These are phyloP conservation scores for Ogataea ramenticola DNA, from an alignment of 805 yeast genomes.

Conservation along the genomic window DNA sequence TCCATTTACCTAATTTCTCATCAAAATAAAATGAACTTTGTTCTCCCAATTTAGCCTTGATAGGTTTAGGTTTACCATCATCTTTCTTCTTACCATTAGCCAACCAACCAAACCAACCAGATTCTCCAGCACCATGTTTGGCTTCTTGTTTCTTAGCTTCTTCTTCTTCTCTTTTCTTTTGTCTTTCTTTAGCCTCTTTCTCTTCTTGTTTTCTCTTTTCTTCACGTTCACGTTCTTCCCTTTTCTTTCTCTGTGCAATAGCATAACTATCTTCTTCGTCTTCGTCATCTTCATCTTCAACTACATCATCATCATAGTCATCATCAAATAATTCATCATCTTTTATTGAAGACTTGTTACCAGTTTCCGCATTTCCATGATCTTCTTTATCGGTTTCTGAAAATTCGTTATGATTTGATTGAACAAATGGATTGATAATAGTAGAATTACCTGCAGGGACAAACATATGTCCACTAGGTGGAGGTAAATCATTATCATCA, in stretches of 20 bases:
- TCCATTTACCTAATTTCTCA: conserved; percentile 81
- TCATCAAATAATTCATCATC: conserved; percentile 9
- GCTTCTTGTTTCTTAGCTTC: conserved; percentile 11
- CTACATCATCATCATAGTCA: conserved; percentile 25
- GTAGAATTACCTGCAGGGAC: background rate
- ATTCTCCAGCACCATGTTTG: conserved; percentile 6
- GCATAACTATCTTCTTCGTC: conserved; percentile 41
- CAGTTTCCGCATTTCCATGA: no score
- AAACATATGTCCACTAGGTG: background rate
- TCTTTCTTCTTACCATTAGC: conserved; percentile 34
- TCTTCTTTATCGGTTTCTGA: background rate
- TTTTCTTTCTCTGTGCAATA: conserved; percentile 16
- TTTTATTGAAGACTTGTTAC: no score
- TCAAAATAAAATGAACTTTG: conserved; percentile 69
- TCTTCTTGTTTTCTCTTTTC: conserved; percentile 17
- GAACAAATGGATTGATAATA: background rate
- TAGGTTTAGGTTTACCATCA: conserved; percentile 61
- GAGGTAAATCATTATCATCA: background rate
- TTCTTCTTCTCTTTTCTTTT: conserved; percentile 16
- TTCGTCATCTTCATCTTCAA: conserved; percentile 30
- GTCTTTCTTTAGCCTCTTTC: conserved; percentile 10
- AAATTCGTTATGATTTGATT: background rate
- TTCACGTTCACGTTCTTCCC: conserved; percentile 16
- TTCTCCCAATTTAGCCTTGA: conserved; percentile 82
- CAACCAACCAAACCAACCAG: conserved; percentile 58